Evolutionary conservation across 345 rosid genomes (phyloP), one percentile per base, ranked within the genome.

Genomic region (Odontarrhena argentea): DNA sequence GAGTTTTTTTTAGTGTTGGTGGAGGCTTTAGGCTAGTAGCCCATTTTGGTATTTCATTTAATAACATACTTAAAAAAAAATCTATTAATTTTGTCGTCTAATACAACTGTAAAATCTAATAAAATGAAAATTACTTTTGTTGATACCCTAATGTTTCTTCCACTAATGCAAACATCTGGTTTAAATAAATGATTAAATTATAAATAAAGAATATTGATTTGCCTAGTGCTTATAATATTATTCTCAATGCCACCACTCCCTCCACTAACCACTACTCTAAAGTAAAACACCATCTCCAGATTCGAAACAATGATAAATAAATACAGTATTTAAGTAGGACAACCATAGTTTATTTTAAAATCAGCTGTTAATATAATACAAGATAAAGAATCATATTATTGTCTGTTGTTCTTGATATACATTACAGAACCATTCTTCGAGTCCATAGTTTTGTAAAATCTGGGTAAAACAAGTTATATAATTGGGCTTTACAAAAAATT

Each of bases 11-110:
- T 18, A 62, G 69, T 70, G 63, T 63, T 70, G 63, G 63, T 70
- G 69, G 75, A 63, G 57, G 69, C 57, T 71, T 71, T 71, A 44
- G 55, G n/a, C 54, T 35, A 62, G 69, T 54, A 62, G 63, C 75
- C 50, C 75, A 62, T 62, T 63, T 62, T 46, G 43, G 56, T 8
- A 53, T 62, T 63, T 61, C 4, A 25, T 34, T 61, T 61, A 42
- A 54, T 60, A n/a, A 34, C 9, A 35, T 61, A 25, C 43, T 71
- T 71, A 63, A 55, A 55, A 55, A 55, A 26, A 42, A 46, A 18
- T 18, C 22, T 18, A 18, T n/a, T 55, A 54, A 38, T 38, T 55
- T 63, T 71, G 64, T 71, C 69, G 57, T 55, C 42, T 63, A 44
- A 70, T 52, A 43, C 68, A 44, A 69, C 54, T 52, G 60, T 26